These are phyloP conservation scores for Cryptococcus sp. DNA, from an alignment of 1,284 basidiomycete genomes.

Conservation along the genomic window DNA sequence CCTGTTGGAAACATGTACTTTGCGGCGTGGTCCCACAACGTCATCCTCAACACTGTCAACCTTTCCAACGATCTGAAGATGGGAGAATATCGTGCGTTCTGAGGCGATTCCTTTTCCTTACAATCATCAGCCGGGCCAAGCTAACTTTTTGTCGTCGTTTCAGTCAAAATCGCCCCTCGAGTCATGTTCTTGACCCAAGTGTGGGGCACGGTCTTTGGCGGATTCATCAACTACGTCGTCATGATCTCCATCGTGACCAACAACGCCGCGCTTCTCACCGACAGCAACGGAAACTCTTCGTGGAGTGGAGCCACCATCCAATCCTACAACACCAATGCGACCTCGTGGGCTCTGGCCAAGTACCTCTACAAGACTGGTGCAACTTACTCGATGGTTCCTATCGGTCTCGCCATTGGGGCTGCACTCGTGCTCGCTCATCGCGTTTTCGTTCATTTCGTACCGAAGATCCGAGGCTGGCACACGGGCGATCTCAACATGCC, in stretches of 20 bases:
- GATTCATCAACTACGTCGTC: conserved; percentile 36
- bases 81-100: conserved; percentile 23
- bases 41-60: conserved; percentile 25
- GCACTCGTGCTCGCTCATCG: conserved; percentile 20
- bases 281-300: conserved; percentile 17
- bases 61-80: conserved; percentile 27
- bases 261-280: conserved; percentile 28
- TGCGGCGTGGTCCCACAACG: conserved; percentile 23
- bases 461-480: conserved; percentile 14
- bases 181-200: conserved; percentile 30
- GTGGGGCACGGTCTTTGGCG: conserved; percentile 34
- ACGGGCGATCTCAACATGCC: conserved; percentile 21
- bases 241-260: conserved; percentile 30
- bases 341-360: conserved; percentile 26
- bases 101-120: background rate
- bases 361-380: conserved; percentile 13
- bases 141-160: background rate
- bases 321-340: conserved; percentile 19
- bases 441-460: conserved; percentile 15
- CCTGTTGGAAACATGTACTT: conserved; percentile 35
- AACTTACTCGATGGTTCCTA: conserved; percentile 20
- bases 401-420: conserved; percentile 22
- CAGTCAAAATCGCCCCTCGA: conserved; percentile 38
- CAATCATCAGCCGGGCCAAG: background rate
- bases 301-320: conserved; percentile 23